phyloP scores from a whole-genome alignment of 345 rosid species.

The Leavenworthia alabamica region DNA sequence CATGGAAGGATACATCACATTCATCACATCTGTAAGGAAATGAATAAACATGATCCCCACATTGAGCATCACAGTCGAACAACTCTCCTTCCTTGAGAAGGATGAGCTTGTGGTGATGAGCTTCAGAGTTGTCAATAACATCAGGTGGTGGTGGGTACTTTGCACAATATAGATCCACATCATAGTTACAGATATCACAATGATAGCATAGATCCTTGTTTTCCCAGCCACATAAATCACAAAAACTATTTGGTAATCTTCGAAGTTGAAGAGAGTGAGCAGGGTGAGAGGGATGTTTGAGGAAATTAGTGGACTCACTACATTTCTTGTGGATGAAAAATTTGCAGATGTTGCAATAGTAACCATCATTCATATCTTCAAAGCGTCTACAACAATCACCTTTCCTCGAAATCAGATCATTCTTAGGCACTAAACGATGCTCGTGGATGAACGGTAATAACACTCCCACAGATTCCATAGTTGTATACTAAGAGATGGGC shows the following conservation, averaged over 20 bases:
- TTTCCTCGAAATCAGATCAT: too few species aligned
- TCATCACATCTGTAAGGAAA: background rate
- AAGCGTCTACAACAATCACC: background rate
- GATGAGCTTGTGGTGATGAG: too few species aligned
- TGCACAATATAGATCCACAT: too few species aligned
- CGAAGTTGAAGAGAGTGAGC: background rate
- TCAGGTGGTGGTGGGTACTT: too few species aligned
- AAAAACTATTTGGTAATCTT: accelerated
- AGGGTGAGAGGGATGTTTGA: background rate
- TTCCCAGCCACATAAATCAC: background rate
- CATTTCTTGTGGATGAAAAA: background rate
- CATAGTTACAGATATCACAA: background rate
- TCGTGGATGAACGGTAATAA: too few species aligned
- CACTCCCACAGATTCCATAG: too few species aligned
- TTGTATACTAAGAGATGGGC: too few species aligned
- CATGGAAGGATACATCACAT: background rate
- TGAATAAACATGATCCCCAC: background rate
- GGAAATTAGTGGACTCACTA: background rate
- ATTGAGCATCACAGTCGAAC: background rate
- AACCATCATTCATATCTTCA: background rate
- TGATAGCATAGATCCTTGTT: background rate
- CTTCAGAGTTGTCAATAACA: too few species aligned
- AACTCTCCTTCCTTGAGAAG: background rate
- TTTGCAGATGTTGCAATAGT: background rate
- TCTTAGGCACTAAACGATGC: too few species aligned